These are phyloP conservation scores for Hypomyces perniciosus DNA, from an alignment of 2,329 filamentous ascomycete genomes.

Conservation along the genomic window DNA sequence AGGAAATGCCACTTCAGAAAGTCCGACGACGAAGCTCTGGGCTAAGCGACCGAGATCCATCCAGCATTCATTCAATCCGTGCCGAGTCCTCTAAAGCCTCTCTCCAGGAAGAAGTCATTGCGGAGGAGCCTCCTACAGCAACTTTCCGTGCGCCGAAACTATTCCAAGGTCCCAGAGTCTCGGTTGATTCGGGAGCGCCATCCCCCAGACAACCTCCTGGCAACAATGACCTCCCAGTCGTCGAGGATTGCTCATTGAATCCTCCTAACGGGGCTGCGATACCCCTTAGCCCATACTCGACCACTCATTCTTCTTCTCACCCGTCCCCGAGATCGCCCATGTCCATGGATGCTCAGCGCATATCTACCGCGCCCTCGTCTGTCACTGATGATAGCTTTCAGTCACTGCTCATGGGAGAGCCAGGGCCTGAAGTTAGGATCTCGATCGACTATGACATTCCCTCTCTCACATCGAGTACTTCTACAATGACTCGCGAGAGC, in stretches of 20 bases:
- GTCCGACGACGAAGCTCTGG: constrained; percentile 42
- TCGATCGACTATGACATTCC: constrained; percentile 66
- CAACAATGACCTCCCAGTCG: constrained; percentile 42
- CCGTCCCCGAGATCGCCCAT: constrained; percentile 64
- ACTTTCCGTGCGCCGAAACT: constrained; percentile 34
- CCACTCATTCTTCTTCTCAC: constrained; percentile 55
- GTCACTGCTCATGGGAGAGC: constrained; percentile 66
- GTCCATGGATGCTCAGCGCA: constrained; percentile 64
- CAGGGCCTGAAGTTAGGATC: constrained; percentile 63
- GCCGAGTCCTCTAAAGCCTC: constrained; percentile 45
- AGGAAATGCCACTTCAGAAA: constrained; percentile 17
- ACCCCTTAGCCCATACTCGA: constrained; percentile 60
- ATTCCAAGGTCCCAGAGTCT: constrained; percentile 27
- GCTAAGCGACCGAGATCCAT: constrained; percentile 34
- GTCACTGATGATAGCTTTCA: constrained; percentile 64
- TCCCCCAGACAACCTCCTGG: constrained; percentile 39
- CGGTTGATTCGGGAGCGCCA: constrained; percentile 36
- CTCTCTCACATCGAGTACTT: constrained; percentile 68
- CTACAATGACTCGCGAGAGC: constrained; percentile 69
- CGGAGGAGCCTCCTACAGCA: constrained; percentile 39
- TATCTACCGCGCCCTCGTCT: constrained; percentile 71
- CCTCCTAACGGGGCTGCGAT: constrained; percentile 39
- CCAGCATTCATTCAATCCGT: constrained; percentile 29
- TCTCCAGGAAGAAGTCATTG: constrained; percentile 46
- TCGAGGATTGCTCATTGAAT: constrained; percentile 44